Base-by-base conservation (phyloP, 2,329 filamentous ascomycete genomes). In the Grosmannia serpens region DNA sequence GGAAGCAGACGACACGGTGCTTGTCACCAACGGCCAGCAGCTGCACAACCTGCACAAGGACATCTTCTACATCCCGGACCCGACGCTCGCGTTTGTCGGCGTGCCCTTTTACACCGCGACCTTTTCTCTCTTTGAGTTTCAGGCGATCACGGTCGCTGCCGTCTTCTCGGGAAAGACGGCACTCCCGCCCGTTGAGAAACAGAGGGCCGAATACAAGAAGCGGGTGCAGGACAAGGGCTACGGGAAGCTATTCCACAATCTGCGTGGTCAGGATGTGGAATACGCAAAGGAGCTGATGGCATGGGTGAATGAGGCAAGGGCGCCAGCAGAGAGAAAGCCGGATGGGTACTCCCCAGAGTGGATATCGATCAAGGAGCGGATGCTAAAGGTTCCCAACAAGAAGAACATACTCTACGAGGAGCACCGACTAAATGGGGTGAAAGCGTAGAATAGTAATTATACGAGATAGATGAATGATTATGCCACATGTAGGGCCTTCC, bases 61-160 rank as follows among this genome's bases (percentile, higher is more conserved):
- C 66, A 83, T 88, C 17, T 88, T 86, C 66, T 88, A 87, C 68
- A 87, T 87, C 50, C 77, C 77, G 0, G 84, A 88, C 60, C 83
- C 85, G 0, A 80, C 81, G 0, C 71, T 88, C 0, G 72, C 75
- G 0, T 88, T 88, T 62, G 72, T 88, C 22, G 85, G 85, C 0
- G 79, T 85, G 0, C 84, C 83, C 0, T 87, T 83, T 64, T 81
- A 86, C 64, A 81, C 81, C 0, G 83, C 84, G 0, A 88, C 85
- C 0, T 89, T 88, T 64, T 83, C 82, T 0, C 72, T 88, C 0
- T 88, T 87, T 61, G 85, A 88, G 60, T 87, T 86, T 63, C 86
- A 89, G 66, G 84, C 83, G 0, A 80, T 85, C 62, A 78, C 77
- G 0, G 71, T 86, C 0, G 79, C 84, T 0, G 76, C 80, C 3